Base-by-base conservation (phyloP, 106 monocot genomes). In the Alisma plantagoaquatica region DNA sequence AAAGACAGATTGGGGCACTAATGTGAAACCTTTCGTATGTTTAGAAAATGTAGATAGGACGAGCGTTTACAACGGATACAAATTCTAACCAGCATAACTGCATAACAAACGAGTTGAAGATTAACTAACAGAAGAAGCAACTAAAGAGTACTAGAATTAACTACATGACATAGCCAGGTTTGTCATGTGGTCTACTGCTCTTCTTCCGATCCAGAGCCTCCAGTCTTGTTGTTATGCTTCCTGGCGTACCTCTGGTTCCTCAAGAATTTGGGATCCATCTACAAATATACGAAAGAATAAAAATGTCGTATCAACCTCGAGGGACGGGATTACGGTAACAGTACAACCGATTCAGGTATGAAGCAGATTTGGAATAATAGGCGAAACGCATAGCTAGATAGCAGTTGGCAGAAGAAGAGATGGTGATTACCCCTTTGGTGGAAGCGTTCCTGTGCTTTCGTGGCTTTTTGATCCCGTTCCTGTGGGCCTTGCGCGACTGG, bases 231-330 rank as follows among this genome's bases (percentile, higher is more conserved):
- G 70, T 70, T 70, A 29, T 70, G 62, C 70, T 70, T 70, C 56
- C 70, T 62, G 5, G 70, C 70, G 19, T 70, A 70, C 70, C 70
- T 70, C 55, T 70, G 70, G 63, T 70, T 70, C 63, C 70, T 70
- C 63, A 70, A 41, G 49, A 70, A 70, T 56, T 70, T 70, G 10
- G 70, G 70, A 18, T 70, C 70, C 70, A 70, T 70, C 70, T 70
- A 48, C 55, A 33, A 2, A 31, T 27, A 3, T 11, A 54, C 43
- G 29, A 42, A 4, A 25, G 3, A 30, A 41, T 2, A 38, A 14
- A 20, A 42, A 11, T 38, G 9, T 38, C 35, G 35, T 38, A 5
- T 14, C 14, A 5, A 46, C 0, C 18, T 9, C 46, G 17, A 17
- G 18, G 16, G 46, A n/a, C n/a, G n/a, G n/a, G n/a, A n/a, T n/a